phyloP scores from a whole-genome alignment of 2,329 filamentous ascomycete species.

The Pseudogymnoascus sp. region DNA sequence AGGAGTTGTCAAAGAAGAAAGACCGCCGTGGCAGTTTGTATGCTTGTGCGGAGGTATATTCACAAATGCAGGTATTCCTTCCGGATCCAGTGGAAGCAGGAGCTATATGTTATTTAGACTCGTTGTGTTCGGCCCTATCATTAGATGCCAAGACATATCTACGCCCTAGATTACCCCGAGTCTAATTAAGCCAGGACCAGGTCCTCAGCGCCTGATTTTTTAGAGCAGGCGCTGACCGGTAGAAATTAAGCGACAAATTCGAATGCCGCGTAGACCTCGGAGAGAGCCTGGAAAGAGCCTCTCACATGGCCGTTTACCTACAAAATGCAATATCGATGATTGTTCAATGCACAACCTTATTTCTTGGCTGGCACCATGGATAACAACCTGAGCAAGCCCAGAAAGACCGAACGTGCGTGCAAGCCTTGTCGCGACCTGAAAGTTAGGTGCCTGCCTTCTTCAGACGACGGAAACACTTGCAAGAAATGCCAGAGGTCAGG shows the following conservation, averaged over 20 bases:
- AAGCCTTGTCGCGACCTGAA: background rate
- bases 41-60: background rate
- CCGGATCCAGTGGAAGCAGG: background rate
- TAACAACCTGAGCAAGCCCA: background rate
- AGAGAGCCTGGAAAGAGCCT: background rate
- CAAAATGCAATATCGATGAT: background rate
- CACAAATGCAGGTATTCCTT: slow-evolving; percentile 3
- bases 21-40: background rate
- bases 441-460: background rate
- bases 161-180: background rate
- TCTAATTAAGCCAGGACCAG: background rate
- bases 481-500: slow-evolving; percentile 5
- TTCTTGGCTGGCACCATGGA: background rate
- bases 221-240: background rate
- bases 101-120: background rate
- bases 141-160: background rate
- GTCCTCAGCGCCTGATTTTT: background rate
- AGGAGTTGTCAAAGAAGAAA: background rate
- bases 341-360: background rate
- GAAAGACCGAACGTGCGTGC: background rate
- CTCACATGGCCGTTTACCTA: background rate
- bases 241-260: slow-evolving; percentile 1
- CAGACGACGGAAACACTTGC: background rate
- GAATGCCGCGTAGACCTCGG: background rate
- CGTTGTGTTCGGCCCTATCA: slow-evolving; percentile 5